Conservation (phyloP, 139 green algal species). For the Volvox reticuliferus region DNA sequence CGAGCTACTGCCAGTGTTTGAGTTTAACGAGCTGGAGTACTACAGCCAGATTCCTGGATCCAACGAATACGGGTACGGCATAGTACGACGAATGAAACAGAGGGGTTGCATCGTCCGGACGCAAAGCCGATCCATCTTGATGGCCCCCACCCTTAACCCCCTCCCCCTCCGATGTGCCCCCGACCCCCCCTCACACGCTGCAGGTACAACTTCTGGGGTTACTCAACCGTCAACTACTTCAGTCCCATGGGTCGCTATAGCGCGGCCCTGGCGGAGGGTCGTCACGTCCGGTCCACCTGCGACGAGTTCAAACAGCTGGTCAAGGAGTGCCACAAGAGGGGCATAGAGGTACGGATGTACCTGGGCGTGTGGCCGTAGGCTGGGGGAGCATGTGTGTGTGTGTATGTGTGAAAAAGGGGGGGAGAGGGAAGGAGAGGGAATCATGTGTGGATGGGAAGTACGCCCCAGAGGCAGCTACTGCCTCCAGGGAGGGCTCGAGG, state of each 20-base stretch:
- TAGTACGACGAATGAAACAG: background rate
- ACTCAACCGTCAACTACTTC: conserved; percentile 97
- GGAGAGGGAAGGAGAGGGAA: background rate
- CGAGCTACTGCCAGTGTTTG: conserved; percentile 92
- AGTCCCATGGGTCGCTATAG: conserved; percentile 87
- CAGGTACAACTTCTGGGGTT: conserved; percentile 98
- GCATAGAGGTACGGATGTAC: conserved; percentile 85
- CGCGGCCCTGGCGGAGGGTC: conserved; percentile 60
- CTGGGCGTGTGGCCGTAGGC: too few relatives aligned
- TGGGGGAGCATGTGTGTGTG: background rate
- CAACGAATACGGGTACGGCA: conserved; percentile 49
- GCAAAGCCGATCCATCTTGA: background rate
- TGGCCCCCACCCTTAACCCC: background rate
- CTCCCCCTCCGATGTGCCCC: background rate
- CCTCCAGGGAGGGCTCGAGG: too few relatives aligned
- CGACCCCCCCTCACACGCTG: background rate
- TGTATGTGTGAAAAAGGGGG: background rate
- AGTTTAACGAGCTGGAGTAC: conserved; percentile 99
- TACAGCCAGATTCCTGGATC: conserved; percentile 76
- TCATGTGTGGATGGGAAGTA: background rate
- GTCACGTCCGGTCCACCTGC: conserved; percentile 57
- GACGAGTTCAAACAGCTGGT: conserved; percentile 98
- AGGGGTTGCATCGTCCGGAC: background rate
- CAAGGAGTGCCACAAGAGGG: conserved; percentile 88
- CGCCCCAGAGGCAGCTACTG: too few relatives aligned